Conservation (phyloP, 371 early-diverging fungal genomes). For the Nematocida minor region DNA sequence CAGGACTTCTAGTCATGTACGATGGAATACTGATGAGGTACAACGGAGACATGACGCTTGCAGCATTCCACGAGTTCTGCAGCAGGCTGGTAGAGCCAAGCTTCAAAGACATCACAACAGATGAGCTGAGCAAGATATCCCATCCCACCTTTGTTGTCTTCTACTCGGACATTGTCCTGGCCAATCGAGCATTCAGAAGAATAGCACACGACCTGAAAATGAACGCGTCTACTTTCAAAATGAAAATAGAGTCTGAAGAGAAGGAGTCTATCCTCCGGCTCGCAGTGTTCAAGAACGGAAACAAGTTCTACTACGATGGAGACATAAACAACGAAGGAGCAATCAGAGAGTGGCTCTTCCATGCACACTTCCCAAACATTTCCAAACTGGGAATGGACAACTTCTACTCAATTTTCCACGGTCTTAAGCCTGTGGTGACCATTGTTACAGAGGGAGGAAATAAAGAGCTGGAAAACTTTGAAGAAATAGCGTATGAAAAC, state of each 20-base stretch:
- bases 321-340: slow-evolving; percentile 55
- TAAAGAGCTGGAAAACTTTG: slow-evolving; percentile 56
- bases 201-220: slow-evolving; percentile 66
- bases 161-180: slow-evolving; percentile 59
- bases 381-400: slow-evolving; percentile 64
- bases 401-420: slow-evolving; percentile 66
- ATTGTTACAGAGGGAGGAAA: slow-evolving; percentile 53
- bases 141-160: slow-evolving; percentile 66
- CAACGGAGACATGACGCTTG: slow-evolving; percentile 34
- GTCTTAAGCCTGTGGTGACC: slow-evolving; percentile 64
- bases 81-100: slow-evolving; percentile 59
- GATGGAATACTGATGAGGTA: slow-evolving; percentile 63
- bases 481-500: slow-evolving; percentile 55
- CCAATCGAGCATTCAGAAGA: slow-evolving; percentile 61
- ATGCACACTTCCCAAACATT: slow-evolving; percentile 65
- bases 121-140: slow-evolving; percentile 49
- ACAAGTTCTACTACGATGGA: slow-evolving; percentile 59
- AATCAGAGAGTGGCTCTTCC: slow-evolving; percentile 66
- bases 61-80: slow-evolving; percentile 53
- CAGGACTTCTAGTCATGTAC: slow-evolving; percentile 62
- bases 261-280: slow-evolving; percentile 55
- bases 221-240: slow-evolving; percentile 62
- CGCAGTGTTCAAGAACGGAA: slow-evolving; percentile 64
- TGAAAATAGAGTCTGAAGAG: slow-evolving; percentile 47
- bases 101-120: slow-evolving; percentile 57